Conservation (phyloP, 345 rosid genomes). For the Arabidopsis suecica region DNA sequence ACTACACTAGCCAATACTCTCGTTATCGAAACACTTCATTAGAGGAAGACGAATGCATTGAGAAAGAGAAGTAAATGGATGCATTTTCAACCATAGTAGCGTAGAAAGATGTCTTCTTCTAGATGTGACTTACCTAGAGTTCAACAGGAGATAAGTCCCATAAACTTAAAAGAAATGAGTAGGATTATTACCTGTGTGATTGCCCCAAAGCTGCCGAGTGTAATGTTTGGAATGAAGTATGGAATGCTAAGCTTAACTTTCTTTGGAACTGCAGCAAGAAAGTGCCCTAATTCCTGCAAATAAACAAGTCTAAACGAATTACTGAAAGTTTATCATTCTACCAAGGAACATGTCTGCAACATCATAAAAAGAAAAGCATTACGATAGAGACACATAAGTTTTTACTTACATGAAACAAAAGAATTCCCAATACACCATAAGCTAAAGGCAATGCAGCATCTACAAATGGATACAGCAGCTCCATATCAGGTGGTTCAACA, state of each 20-base stretch:
- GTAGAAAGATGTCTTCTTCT: background rate
- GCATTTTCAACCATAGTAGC: background rate
- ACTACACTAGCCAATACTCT: conserved; percentile 1
- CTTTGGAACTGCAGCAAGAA: conserved; percentile 89
- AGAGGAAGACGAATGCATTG: background rate
- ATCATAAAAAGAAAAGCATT: background rate
- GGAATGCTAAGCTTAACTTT: conserved; percentile 95
- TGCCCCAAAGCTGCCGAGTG: conserved; percentile 98
- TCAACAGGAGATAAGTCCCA: conserved; percentile 15
- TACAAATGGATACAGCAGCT: conserved; percentile 81
- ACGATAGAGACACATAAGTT: background rate
- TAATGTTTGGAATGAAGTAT: conserved; percentile 88
- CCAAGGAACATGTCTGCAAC: conserved; percentile 9
- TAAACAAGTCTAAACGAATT: background rate
- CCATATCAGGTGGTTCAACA: conserved; percentile 88
- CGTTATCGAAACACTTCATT: background rate
- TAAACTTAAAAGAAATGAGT: conserved; percentile 12
- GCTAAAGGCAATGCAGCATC: conserved; percentile 94
- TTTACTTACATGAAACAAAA: conserved; percentile 82
- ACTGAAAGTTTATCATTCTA: conserved; percentile 19
- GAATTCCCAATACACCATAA: conserved; percentile 87
- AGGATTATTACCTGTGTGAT: conserved; percentile 76
- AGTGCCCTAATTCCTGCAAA: conserved; percentile 87
- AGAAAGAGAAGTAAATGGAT: background rate
- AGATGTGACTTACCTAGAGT: conserved; percentile 2